A percentile compares a stretch with the other conserved stretches of the same genome.
phyloP scores from a whole-genome alignment of 2,329 filamentous ascomycete genomes.

The Passalora sequoiae region DNA sequence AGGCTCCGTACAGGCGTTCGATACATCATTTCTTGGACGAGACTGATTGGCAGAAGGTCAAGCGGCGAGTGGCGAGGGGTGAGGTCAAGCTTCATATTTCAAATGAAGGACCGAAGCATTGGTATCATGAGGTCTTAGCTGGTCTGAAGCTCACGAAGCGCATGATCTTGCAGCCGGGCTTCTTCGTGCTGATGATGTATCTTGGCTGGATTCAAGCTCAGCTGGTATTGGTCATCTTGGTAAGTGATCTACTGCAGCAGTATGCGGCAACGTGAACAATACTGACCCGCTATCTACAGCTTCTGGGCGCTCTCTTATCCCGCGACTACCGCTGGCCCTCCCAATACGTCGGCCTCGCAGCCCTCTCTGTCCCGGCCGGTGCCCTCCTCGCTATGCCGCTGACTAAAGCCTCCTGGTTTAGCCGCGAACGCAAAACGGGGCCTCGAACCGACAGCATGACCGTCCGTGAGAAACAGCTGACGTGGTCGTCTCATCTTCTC shows the following conservation, averaged over 20 bases:
- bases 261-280: no score
- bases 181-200: slow-evolving; percentile 67
- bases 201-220: slow-evolving; percentile 74
- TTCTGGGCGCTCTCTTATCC: slow-evolving; percentile 66
- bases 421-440: slow-evolving; percentile 55
- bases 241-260: no score
- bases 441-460: slow-evolving; percentile 63
- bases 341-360: slow-evolving; percentile 61
- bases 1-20: slow-evolving; percentile 63
- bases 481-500: slow-evolving; percentile 67
- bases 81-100: slow-evolving; percentile 73
- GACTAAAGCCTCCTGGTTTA: slow-evolving; percentile 66
- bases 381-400: slow-evolving; percentile 66
- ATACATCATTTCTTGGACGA: slow-evolving; percentile 57
- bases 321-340: slow-evolving; percentile 61
- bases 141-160: slow-evolving; percentile 60
- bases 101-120: slow-evolving; percentile 67
- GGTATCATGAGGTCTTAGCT: slow-evolving; percentile 70
- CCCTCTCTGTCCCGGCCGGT: slow-evolving; percentile 62
- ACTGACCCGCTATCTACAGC: no score
- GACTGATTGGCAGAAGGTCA: slow-evolving; percentile 41
- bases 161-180: slow-evolving; percentile 71
- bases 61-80: slow-evolving; percentile 58
- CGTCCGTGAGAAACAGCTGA: slow-evolving; percentile 54
- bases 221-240: slow-evolving; percentile 65